Evolutionary conservation across 179 eudicot genomes (phyloP).

Genomic region (Corrigiola litoralis): DNA sequence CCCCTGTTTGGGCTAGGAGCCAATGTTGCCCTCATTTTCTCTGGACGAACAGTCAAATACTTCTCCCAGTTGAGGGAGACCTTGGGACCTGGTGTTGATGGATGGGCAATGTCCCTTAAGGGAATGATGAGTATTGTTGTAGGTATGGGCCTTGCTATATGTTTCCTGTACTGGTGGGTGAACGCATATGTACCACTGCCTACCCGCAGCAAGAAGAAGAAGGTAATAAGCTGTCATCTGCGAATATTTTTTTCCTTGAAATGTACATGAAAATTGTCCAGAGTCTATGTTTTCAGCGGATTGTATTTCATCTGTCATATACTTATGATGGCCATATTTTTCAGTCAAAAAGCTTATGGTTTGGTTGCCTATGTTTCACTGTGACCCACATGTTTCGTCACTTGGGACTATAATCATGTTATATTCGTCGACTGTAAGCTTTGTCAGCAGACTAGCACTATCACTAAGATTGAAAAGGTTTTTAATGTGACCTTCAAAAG

Average conservation of each 20-base stretch:
- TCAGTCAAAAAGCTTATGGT: too few relatives aligned
- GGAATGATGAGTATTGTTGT: slow-evolving; percentile 99
- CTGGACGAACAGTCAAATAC: slow-evolving; percentile 95
- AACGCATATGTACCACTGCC: slow-evolving; percentile 78
- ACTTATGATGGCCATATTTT: too few relatives aligned
- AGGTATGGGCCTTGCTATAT: slow-evolving; percentile 71
- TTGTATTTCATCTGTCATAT: too few relatives aligned
- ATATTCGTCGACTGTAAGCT: too few relatives aligned
- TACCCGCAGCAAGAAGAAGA: slow-evolving; percentile 86
- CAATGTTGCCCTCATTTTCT: slow-evolving; percentile 94
- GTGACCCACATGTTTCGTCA: too few relatives aligned
- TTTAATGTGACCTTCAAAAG: background rate
- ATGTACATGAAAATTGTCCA: too few relatives aligned
- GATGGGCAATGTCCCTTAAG: slow-evolving; percentile 93
- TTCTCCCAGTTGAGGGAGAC: slow-evolving; percentile 76
- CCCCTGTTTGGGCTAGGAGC: slow-evolving; percentile 98
- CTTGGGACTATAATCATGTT: too few relatives aligned
- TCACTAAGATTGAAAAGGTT: slow-evolving; percentile 3
- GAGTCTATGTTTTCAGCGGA: too few relatives aligned
- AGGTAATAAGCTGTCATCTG: slow-evolving; percentile 32
- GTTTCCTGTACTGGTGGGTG: slow-evolving; percentile 92
- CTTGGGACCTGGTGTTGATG: slow-evolving; percentile 94
- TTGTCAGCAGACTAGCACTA: background rate
- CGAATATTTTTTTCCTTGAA: too few relatives aligned
- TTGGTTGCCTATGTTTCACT: too few relatives aligned